These are phyloP conservation scores for Lablab purpureus DNA, from an alignment of 306 rosid genomes.

Conservation along the genomic window DNA sequence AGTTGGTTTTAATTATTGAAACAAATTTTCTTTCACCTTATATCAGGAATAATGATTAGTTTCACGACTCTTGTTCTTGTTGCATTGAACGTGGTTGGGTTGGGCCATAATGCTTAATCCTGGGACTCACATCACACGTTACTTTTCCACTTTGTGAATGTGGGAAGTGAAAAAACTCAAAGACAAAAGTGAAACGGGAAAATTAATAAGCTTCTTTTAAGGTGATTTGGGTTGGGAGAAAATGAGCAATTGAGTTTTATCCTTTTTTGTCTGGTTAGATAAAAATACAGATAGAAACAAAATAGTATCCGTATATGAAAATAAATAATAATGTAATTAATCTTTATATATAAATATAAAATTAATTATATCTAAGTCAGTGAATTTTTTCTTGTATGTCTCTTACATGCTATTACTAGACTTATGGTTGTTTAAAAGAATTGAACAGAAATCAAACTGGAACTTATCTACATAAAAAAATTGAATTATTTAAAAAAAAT, in stretches of 20 bases:
- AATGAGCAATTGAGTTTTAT: not conserved
- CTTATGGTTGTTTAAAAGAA: too few species aligned
- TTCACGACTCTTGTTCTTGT: not conserved
- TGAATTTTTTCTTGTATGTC: too few species aligned
- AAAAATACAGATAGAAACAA: not conserved
- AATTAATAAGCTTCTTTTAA: not conserved
- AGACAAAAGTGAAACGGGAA: not conserved
- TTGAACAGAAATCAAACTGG: too few species aligned
- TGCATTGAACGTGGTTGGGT: not conserved
- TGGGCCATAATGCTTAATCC: not conserved
- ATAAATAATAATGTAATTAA: not conserved
- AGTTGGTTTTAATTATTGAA: too few species aligned
- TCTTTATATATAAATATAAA: not conserved
- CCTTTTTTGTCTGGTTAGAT: not conserved
- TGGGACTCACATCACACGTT: not conserved
- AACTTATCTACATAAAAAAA: too few species aligned
- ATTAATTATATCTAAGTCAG: not conserved
- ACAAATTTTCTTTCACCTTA: too few species aligned
- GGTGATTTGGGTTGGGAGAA: not conserved
- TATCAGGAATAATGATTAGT: not conserved
- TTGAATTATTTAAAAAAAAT: too few species aligned
- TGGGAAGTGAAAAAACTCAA: not conserved
- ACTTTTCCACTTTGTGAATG: not conserved
- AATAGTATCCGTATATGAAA: not conserved
- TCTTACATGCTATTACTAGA: too few species aligned